phyloP scores from a whole-genome alignment of 2,329 filamentous ascomycete genomes.

The Malbranchea cinnamomea region DNA sequence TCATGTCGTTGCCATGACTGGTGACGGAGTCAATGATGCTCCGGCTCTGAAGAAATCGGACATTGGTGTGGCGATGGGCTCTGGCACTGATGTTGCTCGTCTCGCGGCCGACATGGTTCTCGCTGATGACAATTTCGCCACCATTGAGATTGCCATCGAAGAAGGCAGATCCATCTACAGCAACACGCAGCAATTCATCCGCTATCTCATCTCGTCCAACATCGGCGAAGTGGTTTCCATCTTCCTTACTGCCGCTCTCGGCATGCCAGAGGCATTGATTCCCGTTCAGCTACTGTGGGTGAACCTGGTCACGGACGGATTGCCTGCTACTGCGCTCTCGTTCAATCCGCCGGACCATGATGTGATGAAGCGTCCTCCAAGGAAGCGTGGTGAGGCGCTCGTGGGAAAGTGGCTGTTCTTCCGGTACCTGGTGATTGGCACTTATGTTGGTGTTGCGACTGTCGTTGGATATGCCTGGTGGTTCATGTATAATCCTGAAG shows the following conservation, averaged over 20 bases:
- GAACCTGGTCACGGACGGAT: slow-evolving; percentile 92
- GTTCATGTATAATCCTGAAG: slow-evolving; percentile 91
- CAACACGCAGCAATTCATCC: slow-evolving; percentile 99
- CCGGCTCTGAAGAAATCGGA: slow-evolving; percentile 96
- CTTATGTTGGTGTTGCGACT: slow-evolving; percentile 85
- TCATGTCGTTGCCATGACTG: slow-evolving; percentile 97
- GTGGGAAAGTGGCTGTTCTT: slow-evolving; percentile 96
- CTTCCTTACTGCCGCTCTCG: slow-evolving; percentile 87
- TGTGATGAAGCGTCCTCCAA: slow-evolving; percentile 83
- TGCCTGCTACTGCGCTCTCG: slow-evolving; percentile 86
- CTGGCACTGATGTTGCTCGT: slow-evolving; percentile 92
- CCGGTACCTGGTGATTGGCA: slow-evolving; percentile 90
- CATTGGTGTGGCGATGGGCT: slow-evolving; percentile 98
- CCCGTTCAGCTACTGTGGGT: slow-evolving; percentile 98
- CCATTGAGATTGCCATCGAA: slow-evolving; percentile 88
- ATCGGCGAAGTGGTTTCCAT: slow-evolving; percentile 99
- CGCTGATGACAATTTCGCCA: slow-evolving; percentile 96
- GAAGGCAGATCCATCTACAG: slow-evolving; percentile 98
- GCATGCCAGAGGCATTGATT: slow-evolving; percentile 94
- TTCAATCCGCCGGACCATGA: slow-evolving; percentile 99
- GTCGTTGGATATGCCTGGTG: slow-evolving; percentile 99
- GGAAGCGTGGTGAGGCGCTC: slow-evolving; percentile 83
- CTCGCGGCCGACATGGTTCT: slow-evolving; percentile 97
- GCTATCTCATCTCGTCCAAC: slow-evolving; percentile 97
- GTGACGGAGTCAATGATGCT: slow-evolving; percentile 95